Base-by-base conservation (phyloP, 805 yeast species). In the Yamadazyma tumulicola region DNA sequence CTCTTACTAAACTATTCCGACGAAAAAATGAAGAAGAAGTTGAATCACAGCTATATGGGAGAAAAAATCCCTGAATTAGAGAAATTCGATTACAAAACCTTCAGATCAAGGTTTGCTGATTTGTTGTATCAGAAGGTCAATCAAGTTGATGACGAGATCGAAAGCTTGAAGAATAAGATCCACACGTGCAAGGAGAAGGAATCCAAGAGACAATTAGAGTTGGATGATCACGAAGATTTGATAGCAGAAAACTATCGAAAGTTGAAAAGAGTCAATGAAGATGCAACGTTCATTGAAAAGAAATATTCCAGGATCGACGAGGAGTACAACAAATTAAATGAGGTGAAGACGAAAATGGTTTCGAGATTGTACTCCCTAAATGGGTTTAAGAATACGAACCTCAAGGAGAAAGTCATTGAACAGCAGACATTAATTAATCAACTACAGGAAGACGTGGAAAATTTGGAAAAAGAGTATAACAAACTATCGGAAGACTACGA, bases 261-360 rank as follows among this genome's bases (percentile, higher is more conserved):
- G 29, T 45, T 65, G 12, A 51, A 61, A 23, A 52, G 54, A 29
- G 46, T 61, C 22, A 67, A 63, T 39, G 71, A 64, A 16, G 62
- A 54, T 19, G 67, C 67, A 2, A 34, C 38, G 6, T 26, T 49
- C 6, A 52, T 49, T 7, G 73, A 67, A 31, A 53, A 54, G 36
- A 62, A 56, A 39, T 45, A 60, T 17, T 49, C 41, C 10, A 54
- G 57, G 22, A 53, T 57, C 1, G 72, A 67, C 13, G 33, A 36
- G 8, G 71, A 64, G 15, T 39, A 51, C 5, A 25, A 37, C 3
- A 55, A 50, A 22, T 34, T 42, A n/a, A 46, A 42, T 9, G 49
- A 43, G n/a, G 40, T 34, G 6, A 37, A 46, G 11, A 32, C 35
- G 5, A 51, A 49, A 17, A 25, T 44, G 4, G 43, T 39, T 7